Evolutionary conservation across 2,329 filamentous ascomycete genomes (phyloP).

Genomic region (Penicillium nordicum): DNA sequence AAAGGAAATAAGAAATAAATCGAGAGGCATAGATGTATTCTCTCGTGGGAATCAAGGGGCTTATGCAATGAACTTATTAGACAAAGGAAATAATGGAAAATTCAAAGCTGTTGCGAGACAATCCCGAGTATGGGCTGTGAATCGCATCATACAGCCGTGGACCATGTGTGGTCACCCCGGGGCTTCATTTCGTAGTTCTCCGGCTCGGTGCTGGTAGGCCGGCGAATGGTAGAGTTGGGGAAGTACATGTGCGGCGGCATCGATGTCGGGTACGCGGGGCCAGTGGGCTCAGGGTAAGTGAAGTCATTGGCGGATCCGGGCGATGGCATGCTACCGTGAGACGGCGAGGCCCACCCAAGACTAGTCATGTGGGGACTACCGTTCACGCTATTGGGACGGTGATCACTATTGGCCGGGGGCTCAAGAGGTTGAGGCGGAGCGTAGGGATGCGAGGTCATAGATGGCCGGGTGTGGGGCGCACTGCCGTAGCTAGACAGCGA

Average conservation of each 20-base stretch:
- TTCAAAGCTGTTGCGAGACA: constrained; percentile 1
- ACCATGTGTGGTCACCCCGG: constrained; percentile 36
- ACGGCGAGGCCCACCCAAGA: constrained; percentile 82
- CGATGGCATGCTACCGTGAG: constrained; percentile 68
- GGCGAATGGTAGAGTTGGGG: constrained; percentile 63
- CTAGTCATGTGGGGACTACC: constrained; percentile 82
- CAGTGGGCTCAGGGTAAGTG: constrained; percentile 71
- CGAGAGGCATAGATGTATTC: constrained; percentile 11
- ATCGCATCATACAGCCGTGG: constrained; percentile 32
- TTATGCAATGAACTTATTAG: constrained; percentile 21
- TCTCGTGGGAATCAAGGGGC: constrained; percentile 25
- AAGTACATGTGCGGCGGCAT: constrained; percentile 68
- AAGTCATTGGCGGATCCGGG: constrained; percentile 71
- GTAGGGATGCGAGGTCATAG: constrained; percentile 85
- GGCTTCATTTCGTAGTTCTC: constrained; percentile 63
- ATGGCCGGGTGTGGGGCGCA: constrained; percentile 49
- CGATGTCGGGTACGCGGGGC: constrained; percentile 47
- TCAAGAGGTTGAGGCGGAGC: constrained; percentile 83
- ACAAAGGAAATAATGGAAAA: constrained; percentile 20
- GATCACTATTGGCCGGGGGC: constrained; percentile 72
- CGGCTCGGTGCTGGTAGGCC: constrained; percentile 73
- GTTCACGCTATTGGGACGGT: constrained; percentile 68
- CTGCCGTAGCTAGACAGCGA: constrained; percentile 59
- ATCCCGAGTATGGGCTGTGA: background rate
- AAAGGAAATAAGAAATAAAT: constrained; percentile 15